Percentiles rank a stretch among this genome's conserved stretches.
These are phyloP conservation scores for Cajanus cajan DNA, from an alignment of 306 rosid genomes.

Conservation along the genomic window DNA sequence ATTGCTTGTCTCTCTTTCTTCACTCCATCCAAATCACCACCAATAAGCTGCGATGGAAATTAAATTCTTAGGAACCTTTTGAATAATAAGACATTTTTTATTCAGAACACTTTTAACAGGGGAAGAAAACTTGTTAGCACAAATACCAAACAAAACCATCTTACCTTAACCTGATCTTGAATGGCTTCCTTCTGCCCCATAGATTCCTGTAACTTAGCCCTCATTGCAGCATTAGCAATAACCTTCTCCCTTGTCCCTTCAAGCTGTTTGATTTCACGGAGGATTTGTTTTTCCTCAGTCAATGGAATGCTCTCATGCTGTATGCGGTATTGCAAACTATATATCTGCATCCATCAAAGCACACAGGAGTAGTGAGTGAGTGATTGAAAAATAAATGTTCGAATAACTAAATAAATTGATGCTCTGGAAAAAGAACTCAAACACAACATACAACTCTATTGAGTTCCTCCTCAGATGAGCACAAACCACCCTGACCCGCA, in stretches of 20 bases:
- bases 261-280: constrained; percentile 90
- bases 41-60: constrained; percentile 59
- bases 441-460: constrained; percentile 55
- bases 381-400: neutral
- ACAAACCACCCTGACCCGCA: constrained; percentile 66
- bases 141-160: constrained; percentile 27
- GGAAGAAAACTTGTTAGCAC: neutral
- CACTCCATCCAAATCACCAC: constrained; percentile 89
- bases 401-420: constrained; percentile 9
- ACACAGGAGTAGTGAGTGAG: constrained; percentile 19
- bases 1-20: constrained; percentile 79
- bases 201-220: constrained; percentile 86
- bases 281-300: constrained; percentile 83
- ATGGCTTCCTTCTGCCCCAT: constrained; percentile 70
- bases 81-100: neutral
- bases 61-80: constrained; percentile 10
- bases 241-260: constrained; percentile 93
- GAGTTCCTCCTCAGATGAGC: constrained; percentile 94
- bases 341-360: constrained; percentile 59
- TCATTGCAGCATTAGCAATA: constrained; percentile 75
- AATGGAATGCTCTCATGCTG: constrained; percentile 97
- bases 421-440: constrained; percentile 16
- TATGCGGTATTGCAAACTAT: constrained; percentile 73
- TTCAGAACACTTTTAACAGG: constrained; percentile 1
- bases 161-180: constrained; percentile 89